A percentile compares a stretch with the other conserved stretches of the same genome.
phyloP scores from a whole-genome alignment of 2,329 filamentous ascomycete genomes.

The Cladobotryum mycophilum region DNA sequence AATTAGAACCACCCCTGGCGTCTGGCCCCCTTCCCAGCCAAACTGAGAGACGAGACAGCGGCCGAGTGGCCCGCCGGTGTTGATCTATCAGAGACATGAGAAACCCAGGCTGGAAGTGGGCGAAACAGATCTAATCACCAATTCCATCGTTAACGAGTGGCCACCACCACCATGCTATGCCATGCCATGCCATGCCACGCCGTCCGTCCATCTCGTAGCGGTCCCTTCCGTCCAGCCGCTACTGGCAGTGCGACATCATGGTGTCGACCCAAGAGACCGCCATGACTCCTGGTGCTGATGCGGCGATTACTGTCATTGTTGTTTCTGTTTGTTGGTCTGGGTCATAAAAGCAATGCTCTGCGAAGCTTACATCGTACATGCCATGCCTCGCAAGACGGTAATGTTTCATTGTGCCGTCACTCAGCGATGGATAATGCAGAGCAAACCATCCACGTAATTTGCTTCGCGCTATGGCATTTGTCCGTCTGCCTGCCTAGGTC shows the following conservation, averaged over 20 bases:
- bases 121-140: slow-evolving; percentile 8
- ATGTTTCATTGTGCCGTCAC: no score
- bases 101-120: not conserved
- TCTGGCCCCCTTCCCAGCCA: not conserved
- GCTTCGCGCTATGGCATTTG: no score
- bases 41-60: not conserved
- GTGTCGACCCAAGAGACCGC: not conserved
- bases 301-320: not conserved
- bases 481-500: no score
- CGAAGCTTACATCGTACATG: not conserved
- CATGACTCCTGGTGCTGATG: not conserved
- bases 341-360: not conserved
- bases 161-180: not conserved
- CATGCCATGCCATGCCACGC: not conserved
- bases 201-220: slow-evolving; percentile 8
- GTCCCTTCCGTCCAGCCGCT: slow-evolving; percentile 12
- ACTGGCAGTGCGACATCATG: not conserved
- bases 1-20: not conserved
- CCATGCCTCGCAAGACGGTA: no score
- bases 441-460: no score
- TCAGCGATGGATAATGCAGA: no score
- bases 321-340: not conserved
- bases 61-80: slow-evolving; percentile 3
- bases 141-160: slow-evolving; percentile 9
- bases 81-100: slow-evolving; percentile 10